Conservation (phyloP, 2,329 filamentous ascomycete genomes). For the Fusarium torreyae region DNA sequence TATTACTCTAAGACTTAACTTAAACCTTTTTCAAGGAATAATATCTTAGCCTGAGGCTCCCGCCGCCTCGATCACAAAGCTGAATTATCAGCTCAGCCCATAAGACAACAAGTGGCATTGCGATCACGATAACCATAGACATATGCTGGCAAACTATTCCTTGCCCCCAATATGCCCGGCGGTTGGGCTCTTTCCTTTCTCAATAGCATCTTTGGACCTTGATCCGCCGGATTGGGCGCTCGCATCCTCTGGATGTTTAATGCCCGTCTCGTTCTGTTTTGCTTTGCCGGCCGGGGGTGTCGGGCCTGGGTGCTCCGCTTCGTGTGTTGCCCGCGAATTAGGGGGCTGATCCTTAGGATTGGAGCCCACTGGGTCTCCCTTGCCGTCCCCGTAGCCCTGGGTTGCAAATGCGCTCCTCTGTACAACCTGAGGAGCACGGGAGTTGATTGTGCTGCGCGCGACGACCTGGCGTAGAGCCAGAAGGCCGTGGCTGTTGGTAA, state of each 20-base stretch:
- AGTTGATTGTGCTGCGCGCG: not conserved
- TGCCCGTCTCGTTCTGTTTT: not conserved
- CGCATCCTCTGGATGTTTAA: conserved; percentile 1
- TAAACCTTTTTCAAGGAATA: too few relatives aligned
- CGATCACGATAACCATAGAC: not conserved
- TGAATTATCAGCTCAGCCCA: too few relatives aligned
- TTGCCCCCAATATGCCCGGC: conserved; percentile 7
- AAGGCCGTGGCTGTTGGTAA: not conserved
- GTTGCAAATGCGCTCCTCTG: conserved; percentile 5
- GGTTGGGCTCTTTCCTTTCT: conserved; percentile 14
- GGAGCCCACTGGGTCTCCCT: conserved; percentile 6
- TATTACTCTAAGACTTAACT: too few relatives aligned
- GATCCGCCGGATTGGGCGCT: conserved; percentile 12
- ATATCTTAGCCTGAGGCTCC: too few relatives aligned
- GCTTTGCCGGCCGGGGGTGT: not conserved
- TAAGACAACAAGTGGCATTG: not conserved
- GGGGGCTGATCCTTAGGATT: not conserved
- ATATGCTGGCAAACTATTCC: not conserved
- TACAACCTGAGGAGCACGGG: not conserved
- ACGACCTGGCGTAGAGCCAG: not conserved
- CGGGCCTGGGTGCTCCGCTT: conserved; percentile 1
- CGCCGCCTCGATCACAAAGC: too few relatives aligned
- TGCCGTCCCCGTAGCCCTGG: not conserved
- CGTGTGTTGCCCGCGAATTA: conserved; percentile 13
- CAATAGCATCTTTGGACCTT: conserved; percentile 12